Evolutionary conservation across 345 rosid species (phyloP), one percentile per base, ranked within the genome.

Genomic region (Eutrema japonicum): DNA sequence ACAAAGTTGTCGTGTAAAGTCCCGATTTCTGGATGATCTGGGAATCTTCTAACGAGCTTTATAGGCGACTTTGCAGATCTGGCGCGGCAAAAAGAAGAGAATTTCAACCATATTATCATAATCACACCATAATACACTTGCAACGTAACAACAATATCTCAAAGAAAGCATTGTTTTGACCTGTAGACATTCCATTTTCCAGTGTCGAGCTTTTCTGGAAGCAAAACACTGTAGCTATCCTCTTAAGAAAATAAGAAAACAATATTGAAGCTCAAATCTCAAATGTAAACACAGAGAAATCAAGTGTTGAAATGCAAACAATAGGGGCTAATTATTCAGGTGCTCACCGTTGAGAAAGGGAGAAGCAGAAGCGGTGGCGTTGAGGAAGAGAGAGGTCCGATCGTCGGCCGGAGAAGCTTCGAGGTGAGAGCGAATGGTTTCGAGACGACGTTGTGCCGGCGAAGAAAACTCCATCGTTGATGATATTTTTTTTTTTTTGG

Each of bases 151-250:
- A 43, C 12, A 8, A 7, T 29, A 67, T 47, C 22, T 32, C 63
- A 46, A 58, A 37, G 36, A 56, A 59, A 71, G 26, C 10, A 56
- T 27, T 16, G 52, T 45, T 53, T 12, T 37, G 2, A 90, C 98
- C 98, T 86, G 77, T 89, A 84, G 29, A 93, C 98, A 71, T 89
- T 89, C 98, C 97, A 93, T 72, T 85, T 91, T 50, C 96, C 96
- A 3, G 81, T 81, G 35, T 80, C 80, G 33, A 93, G 75, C 72
- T 91, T 87, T 81, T 93, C 98, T 0, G 97, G 98, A 59, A 93
- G 87, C 70, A 80, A 76, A 7, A 84, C 91, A 18, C 96, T 86
- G 87, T 86, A 88, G 2, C 33, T 35, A 38, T 81, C 68, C 58
- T 82, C 93, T 86, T 56, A 48, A 72, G 46, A 68, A 57, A 22